Evolutionary conservation across 495 filamentous ascomycete species (phyloP), one percentile per base, ranked within the genome.

Genomic region (Cryomyces antarcticus): DNA sequence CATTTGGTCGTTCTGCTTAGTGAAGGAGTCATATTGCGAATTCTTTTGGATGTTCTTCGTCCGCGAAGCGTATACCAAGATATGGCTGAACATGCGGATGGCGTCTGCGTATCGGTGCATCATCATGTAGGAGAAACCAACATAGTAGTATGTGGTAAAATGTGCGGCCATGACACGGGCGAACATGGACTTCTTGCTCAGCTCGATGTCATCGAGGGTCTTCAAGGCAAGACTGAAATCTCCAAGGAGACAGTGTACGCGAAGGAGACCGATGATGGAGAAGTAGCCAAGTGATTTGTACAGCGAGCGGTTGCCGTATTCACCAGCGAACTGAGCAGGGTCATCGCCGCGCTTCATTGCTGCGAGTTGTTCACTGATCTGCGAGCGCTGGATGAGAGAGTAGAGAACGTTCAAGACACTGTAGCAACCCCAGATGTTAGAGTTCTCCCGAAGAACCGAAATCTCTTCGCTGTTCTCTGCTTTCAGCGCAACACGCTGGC

Each of bases 51-150:
- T 95, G 68, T 95, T 95, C 80, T 97, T 97, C 55, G 89, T 97
- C 48, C 89, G 76, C 40, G 84, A 93, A 49, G 96, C 92, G 68
- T 97, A 97, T 64, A 97, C 81, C 59, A 97, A 73, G 63, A 97
- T 97, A 71, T 97, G 89, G 69, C 80, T 87, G 77, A 97, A 97
- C 78, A 93, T 88, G 70, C 88, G 84, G 65, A 96, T 94, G 61
- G 89, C 89, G 59, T 97, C 89, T 64, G 82, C 84, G 57, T 97
- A 97, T 57, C 89, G 82, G 62, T 88, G 85, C 82, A 95, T 87
- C 89, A 97, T 97, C 89, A 97, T 96, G 75, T 97, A 97, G 52
- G 83, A 92, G 76, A 97, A 96, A 44, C 89, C 89, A 50, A 96
- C 88, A 60, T 96, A 97, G 76, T 97, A 97, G 73, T 97, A 97